Conservation (phyloP, 345 rosid species). For the Gossypium sturtianum region DNA sequence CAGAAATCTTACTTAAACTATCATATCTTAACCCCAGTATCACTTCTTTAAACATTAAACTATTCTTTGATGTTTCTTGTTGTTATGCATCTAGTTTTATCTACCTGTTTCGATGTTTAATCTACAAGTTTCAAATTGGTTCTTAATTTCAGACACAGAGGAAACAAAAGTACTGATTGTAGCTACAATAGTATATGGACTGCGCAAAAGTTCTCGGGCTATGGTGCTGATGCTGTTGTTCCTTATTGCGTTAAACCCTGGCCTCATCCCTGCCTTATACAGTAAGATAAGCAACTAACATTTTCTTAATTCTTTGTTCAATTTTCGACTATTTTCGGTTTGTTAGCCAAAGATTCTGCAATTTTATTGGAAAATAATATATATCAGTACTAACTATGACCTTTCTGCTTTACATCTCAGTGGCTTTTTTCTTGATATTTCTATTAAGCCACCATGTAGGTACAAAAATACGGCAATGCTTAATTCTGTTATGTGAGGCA, state of each 20-base stretch:
- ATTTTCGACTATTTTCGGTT: not conserved
- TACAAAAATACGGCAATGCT: not conserved
- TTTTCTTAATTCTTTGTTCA: not conserved
- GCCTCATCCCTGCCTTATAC: conserved; percentile 9
- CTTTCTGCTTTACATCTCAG: conserved; percentile 6
- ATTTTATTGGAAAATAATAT: not conserved
- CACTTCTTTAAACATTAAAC: not conserved
- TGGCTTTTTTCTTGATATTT: conserved; percentile 14
- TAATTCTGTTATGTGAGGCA: conserved; percentile 18
- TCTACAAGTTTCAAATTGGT: not conserved
- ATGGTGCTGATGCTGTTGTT: conserved; percentile 4
- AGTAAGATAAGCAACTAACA: conserved; percentile 1
- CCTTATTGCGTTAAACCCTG: conserved; percentile 12
- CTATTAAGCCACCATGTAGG: conserved; percentile 11
- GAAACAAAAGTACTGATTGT: conserved; percentile 15
- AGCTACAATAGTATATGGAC: conserved; percentile 11
- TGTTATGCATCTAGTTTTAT: not conserved
- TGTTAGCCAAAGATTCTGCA: not conserved
- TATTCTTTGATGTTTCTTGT: not conserved
- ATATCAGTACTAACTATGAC: conserved; percentile 2
- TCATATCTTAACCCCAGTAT: not conserved
- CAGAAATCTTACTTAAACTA: not conserved
- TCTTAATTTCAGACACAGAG: conserved; percentile 5
- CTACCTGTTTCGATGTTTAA: not conserved
- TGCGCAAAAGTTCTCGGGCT: conserved; percentile 11